These are phyloP conservation scores for Venturia effusa DNA, from an alignment of 2,329 filamentous ascomycete genomes.

Conservation along the genomic window DNA sequence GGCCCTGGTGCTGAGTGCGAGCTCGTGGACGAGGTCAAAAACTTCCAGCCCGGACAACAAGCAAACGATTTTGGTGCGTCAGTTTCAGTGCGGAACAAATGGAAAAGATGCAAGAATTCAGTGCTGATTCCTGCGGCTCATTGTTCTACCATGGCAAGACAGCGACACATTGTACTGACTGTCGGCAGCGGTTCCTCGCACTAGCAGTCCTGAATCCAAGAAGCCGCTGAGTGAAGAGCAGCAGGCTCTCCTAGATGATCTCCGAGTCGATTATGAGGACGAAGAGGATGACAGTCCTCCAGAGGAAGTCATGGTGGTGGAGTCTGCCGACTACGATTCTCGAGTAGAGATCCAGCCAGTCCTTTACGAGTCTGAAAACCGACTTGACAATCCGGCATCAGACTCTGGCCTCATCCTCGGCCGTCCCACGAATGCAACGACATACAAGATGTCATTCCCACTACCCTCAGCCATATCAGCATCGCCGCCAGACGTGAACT, in stretches of 20 bases:
- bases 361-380: not conserved
- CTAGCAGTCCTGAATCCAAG: not conserved
- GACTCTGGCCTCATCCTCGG: not conserved
- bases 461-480: not conserved
- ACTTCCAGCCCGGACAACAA: not conserved
- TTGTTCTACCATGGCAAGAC: not conserved
- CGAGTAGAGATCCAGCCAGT: not conserved
- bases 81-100: not conserved
- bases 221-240: not conserved
- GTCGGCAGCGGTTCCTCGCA: not conserved
- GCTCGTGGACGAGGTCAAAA: not conserved
- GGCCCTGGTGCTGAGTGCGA: not conserved
- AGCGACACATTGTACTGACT: not conserved
- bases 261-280: constrained; percentile 8
- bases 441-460: not conserved
- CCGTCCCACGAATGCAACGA: not conserved
- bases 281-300: not conserved
- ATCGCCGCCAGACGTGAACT: not conserved
- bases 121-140: not conserved
- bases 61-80: not conserved
- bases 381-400: not conserved
- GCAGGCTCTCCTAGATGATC: not conserved
- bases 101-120: not conserved
- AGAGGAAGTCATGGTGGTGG: constrained; percentile 1
- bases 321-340: not conserved